Conservation (phyloP, 108 stramenopile species). For the Chaetoceros tenuissimus region DNA sequence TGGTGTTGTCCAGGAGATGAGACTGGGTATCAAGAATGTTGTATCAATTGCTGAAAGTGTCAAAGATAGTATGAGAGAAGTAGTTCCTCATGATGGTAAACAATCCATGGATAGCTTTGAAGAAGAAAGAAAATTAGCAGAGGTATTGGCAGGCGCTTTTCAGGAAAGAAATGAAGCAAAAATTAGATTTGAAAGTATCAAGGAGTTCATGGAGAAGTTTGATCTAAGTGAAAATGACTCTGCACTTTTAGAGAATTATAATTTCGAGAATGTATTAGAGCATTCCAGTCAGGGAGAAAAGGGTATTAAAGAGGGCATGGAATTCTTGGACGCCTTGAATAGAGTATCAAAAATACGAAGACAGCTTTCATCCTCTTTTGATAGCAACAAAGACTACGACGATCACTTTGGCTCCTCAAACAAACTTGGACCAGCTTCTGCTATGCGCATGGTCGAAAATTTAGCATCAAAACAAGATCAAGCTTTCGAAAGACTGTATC, state of each 20-base stretch:
- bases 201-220: slow-evolving; percentile 75
- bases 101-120: slow-evolving; percentile 33
- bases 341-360: slow-evolving; percentile 53
- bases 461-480: slow-evolving; percentile 71
- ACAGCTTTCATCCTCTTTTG: slow-evolving; percentile 29
- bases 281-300: slow-evolving; percentile 4
- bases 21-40: slow-evolving; percentile 41
- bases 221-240: slow-evolving; percentile 71
- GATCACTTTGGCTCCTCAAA: slow-evolving; percentile 3
- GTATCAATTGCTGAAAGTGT: slow-evolving; percentile 50
- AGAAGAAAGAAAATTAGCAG: slow-evolving; percentile 47
- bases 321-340: slow-evolving; percentile 67
- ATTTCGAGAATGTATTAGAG: slow-evolving; percentile 46
- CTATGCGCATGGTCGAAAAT: slow-evolving; percentile 78
- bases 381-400: not conserved
- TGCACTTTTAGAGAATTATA: slow-evolving; percentile 61
- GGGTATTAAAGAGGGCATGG: slow-evolving; percentile 41
- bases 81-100: slow-evolving; percentile 23
- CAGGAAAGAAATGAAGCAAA: slow-evolving; percentile 29
- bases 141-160: slow-evolving; percentile 38
- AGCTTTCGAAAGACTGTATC: slow-evolving; percentile 82
- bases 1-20: slow-evolving; percentile 31
- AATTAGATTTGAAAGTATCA: slow-evolving; percentile 44
- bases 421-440: slow-evolving; percentile 54
- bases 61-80: slow-evolving; percentile 17